These are phyloP conservation scores for Triticum aestivum DNA, from an alignment of 176 grass and related monocot genomes.

Conservation along the genomic window DNA sequence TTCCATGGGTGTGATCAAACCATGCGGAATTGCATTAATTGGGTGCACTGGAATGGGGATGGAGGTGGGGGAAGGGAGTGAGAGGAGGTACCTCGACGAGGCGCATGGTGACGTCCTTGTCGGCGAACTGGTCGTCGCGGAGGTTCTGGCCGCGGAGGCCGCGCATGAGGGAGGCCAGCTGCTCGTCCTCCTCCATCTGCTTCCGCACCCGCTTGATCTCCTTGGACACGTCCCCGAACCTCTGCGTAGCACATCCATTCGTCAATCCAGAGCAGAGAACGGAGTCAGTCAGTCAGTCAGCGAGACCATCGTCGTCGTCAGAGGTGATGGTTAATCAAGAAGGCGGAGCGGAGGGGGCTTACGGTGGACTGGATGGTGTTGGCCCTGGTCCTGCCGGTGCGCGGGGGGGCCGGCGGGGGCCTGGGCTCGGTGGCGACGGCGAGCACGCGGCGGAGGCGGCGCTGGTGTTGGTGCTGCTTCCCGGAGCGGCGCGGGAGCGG, in stretches of 20 bases:
- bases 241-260: constrained; percentile 21
- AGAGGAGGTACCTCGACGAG: constrained; percentile 61
- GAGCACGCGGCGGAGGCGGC: constrained; percentile 36
- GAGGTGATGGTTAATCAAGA: too few species aligned
- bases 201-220: constrained; percentile 94
- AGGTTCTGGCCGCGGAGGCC: constrained; percentile 95
- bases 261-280: not conserved
- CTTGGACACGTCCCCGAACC: constrained; percentile 74
- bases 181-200: constrained; percentile 99
- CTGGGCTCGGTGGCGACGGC: constrained; percentile 70
- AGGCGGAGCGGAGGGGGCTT: not conserved
- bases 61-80: too few species aligned
- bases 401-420: constrained; percentile 24
- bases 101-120: constrained; percentile 59
- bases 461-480: not conserved
- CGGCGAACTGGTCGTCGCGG: constrained; percentile 72
- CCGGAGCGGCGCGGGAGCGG: constrained; percentile 20
- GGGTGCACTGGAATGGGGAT: too few species aligned
- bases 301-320: not conserved
- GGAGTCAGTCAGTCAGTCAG: not conserved
- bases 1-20: too few species aligned
- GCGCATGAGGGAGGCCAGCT: constrained; percentile 85
- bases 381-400: not conserved
- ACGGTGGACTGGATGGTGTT: constrained; percentile 49
- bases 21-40: too few species aligned